These are phyloP conservation scores for Cardiospermum halicacabum DNA, from an alignment of 345 rosid genomes.

Conservation along the genomic window DNA sequence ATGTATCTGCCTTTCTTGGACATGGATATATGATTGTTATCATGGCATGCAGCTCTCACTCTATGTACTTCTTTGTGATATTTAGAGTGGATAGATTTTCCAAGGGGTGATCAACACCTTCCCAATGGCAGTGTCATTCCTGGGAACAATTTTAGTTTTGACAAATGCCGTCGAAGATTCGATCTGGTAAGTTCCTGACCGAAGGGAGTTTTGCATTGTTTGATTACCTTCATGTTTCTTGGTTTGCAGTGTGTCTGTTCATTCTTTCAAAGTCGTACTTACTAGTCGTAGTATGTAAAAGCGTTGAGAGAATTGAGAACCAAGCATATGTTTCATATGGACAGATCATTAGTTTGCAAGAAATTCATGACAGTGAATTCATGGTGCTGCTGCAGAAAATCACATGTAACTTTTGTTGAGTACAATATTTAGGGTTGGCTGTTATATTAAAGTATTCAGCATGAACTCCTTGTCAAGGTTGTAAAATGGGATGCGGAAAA, in stretches of 20 bases:
- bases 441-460: no score
- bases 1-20: background rate
- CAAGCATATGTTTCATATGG: background rate
- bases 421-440: background rate
- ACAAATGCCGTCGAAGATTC: conserved; percentile 91
- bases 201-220: background rate
- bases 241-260: background rate
- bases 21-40: background rate
- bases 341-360: background rate
- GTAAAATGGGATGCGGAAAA: no score
- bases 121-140: conserved; percentile 55
- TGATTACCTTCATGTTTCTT: background rate
- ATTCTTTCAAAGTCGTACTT: background rate
- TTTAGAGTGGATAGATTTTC: conserved; percentile 97
- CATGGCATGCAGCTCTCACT: conserved; percentile 7
- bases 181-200: conserved; percentile 63
- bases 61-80: conserved; percentile 2
- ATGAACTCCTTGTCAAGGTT: no score
- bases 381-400: background rate
- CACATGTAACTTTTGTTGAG: background rate
- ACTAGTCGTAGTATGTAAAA: background rate
- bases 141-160: conserved; percentile 78
- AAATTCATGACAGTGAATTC: background rate
- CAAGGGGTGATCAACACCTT: conserved; percentile 81
- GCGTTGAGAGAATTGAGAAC: background rate